Evolutionary conservation across 2,329 filamentous ascomycete species (phyloP), one percentile per base, ranked within the genome.

Genomic region (Colletotrichum chrysophilum): DNA sequence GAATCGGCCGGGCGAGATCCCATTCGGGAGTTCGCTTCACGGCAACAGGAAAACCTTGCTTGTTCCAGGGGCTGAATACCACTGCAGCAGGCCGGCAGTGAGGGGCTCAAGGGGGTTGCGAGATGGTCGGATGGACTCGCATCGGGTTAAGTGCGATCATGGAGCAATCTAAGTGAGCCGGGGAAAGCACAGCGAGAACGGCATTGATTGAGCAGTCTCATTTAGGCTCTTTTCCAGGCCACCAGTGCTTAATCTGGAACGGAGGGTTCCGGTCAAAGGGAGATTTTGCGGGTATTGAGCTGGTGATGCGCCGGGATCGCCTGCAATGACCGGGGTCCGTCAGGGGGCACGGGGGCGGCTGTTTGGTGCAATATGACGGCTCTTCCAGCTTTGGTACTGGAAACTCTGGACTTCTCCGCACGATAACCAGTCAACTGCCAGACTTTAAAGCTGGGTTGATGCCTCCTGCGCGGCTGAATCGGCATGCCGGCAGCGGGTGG

Each of bases 221-320:
- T 76, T 75, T 71, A 76, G 74, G 66, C 74, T 74, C 71, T 70
- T 76, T 55, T 30, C 28, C 58, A 32, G 28, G 36, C 36, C 60
- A 58, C 60, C 34, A n/a, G 32, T 68, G 65, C 74, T 75, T 18
- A 75, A 75, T 75, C 66, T 70, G 74, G 74, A 76, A 76, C 74
- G 74, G 74, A 75, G 28, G 48, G 48, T 24, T 21, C 16, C 74
- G 74, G 74, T 61, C 74, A 70, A 76, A 62, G 60, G 74, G 71
- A 65, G 48, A 28, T 61, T 36, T 66, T 66, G 73, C 38, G 38
- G 74, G 32, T 52, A 21, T 26, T n/a, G 24, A 28, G 62, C 30
- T 52, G 36, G 28, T 10, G 52, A 55, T 30, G 36, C 28, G 48
- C 38, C 9, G 30, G 43, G 66, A 65, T 65, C 38, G 38, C 52